Evolutionary conservation across 495 filamentous ascomycete species (phyloP).

Genomic region (Penicillium nucicola): DNA sequence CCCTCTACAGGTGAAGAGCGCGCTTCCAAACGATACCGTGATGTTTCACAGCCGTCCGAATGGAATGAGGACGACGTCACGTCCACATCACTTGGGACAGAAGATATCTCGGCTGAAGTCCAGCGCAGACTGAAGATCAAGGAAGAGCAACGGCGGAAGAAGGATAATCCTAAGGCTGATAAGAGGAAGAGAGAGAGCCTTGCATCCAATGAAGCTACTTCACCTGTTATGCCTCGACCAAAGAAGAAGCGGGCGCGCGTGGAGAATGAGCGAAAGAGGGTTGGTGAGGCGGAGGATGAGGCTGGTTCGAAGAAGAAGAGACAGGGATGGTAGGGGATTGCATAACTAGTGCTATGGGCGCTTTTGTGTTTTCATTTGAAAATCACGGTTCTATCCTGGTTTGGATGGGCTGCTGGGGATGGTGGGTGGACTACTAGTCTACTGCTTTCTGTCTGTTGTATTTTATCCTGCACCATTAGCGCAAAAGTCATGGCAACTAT

Average conservation of each 20-base stretch:
- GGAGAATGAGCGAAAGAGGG: constrained; percentile 4
- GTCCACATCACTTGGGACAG: constrained; percentile 34
- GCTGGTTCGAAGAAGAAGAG: background rate
- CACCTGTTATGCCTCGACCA: constrained; percentile 5
- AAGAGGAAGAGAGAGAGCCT: constrained; percentile 40
- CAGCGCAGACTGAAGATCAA: constrained; percentile 38
- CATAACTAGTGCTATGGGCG: background rate
- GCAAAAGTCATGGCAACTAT: no score
- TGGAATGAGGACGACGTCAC: constrained; percentile 4
- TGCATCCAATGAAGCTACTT: constrained; percentile 27
- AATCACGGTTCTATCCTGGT: background rate
- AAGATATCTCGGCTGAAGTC: constrained; percentile 47
- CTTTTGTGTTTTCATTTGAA: no score
- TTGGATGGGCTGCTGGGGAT: background rate
- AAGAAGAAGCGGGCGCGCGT: constrained; percentile 25
- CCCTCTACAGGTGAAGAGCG: constrained; percentile 1
- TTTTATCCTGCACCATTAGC: no score
- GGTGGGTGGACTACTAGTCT: background rate
- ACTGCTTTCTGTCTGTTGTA: no score
- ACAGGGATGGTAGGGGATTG: background rate
- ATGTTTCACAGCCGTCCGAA: constrained; percentile 12
- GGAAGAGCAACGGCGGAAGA: constrained; percentile 33
- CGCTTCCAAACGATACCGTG: constrained; percentile 23
- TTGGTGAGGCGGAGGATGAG: background rate
- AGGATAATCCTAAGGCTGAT: constrained; percentile 25